A percentile compares a stretch with the other conserved stretches of the same genome.
Evolutionary conservation across 164 flowering plant genomes (phyloP).

Genomic region (Warburgia ugandensis): DNA sequence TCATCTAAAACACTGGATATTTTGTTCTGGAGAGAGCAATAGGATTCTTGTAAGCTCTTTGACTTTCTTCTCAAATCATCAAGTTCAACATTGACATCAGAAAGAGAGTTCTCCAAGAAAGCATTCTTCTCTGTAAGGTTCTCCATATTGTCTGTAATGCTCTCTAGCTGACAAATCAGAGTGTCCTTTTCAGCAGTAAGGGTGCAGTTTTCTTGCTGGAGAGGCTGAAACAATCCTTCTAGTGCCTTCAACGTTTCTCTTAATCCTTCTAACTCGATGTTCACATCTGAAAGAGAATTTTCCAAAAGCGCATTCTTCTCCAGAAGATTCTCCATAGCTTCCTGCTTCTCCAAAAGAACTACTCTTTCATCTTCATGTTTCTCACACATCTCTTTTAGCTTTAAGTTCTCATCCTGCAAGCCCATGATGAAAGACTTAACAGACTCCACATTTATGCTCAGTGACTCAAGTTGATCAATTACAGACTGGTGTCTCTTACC

Average conservation of each 20-base stretch:
- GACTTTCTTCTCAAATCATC: slow-evolving; percentile 52
- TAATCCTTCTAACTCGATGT: slow-evolving; percentile 38
- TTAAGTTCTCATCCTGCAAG: slow-evolving; percentile 61
- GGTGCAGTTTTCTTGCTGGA: slow-evolving; percentile 49
- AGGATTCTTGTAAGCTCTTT: slow-evolving; percentile 61
- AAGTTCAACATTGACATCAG: slow-evolving; percentile 54
- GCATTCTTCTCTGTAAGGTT: slow-evolving; percentile 55
- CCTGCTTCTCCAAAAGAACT: slow-evolving; percentile 44
- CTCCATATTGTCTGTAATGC: slow-evolving; percentile 49
- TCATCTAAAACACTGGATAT: slow-evolving; percentile 47
- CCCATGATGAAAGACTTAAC: slow-evolving; percentile 47
- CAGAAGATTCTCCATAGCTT: slow-evolving; percentile 40
- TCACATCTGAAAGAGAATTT: slow-evolving; percentile 43
- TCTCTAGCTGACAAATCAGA: slow-evolving; percentile 55
- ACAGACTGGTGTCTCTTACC: slow-evolving; percentile 40
- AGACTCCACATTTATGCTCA: slow-evolving; percentile 52
- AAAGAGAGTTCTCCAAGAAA: slow-evolving; percentile 54
- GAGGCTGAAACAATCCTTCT: slow-evolving; percentile 47
- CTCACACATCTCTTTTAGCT: slow-evolving; percentile 46
- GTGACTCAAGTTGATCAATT: slow-evolving; percentile 47
- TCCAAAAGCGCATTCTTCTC: slow-evolving; percentile 38
- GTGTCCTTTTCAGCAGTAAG: slow-evolving; percentile 60
- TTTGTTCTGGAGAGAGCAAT: slow-evolving; percentile 51
- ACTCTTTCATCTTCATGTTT: slow-evolving; percentile 38
- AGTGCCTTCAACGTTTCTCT: slow-evolving; percentile 37